Evolutionary conservation across 768 basidiomycete species (phyloP).

Genomic region (Fomitopsis pulvina): DNA sequence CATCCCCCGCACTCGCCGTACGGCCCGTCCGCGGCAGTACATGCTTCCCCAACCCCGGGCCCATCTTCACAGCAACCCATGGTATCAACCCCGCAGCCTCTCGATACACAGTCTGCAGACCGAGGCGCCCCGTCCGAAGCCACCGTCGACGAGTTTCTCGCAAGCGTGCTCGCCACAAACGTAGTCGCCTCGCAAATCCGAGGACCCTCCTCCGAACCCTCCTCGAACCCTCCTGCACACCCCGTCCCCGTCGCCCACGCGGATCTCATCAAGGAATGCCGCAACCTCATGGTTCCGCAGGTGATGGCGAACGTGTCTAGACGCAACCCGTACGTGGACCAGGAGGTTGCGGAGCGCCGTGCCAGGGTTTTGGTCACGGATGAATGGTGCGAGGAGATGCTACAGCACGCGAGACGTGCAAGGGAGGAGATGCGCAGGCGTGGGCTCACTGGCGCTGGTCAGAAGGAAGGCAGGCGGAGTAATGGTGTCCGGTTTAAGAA

Average conservation of each 20-base stretch:
- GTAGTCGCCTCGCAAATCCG: not conserved
- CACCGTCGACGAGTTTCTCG: slow-evolving; percentile 2
- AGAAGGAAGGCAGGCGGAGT: not conserved
- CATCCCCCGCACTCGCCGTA: too few species aligned
- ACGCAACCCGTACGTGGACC: slow-evolving; percentile 8
- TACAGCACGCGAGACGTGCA: slow-evolving; percentile 6
- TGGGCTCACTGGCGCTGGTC: too few species aligned
- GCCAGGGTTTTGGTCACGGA: slow-evolving; percentile 10
- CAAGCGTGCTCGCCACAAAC: not conserved
- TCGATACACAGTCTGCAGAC: not conserved
- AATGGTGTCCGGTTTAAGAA: not conserved
- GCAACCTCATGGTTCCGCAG: slow-evolving; percentile 6
- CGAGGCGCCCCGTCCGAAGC: not conserved
- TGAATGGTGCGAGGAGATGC: slow-evolving; percentile 14
- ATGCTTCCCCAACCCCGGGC: too few species aligned
- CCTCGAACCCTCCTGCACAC: not conserved
- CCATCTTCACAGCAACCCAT: not conserved
- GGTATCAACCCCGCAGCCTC: too few species aligned
- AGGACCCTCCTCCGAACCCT: not conserved
- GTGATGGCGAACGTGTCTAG: slow-evolving; percentile 10
- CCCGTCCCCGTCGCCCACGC: not conserved
- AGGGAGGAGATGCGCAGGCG: slow-evolving; percentile 5
- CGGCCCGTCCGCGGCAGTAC: too few species aligned
- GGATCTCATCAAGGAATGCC: not conserved
- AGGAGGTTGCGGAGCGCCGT: slow-evolving; percentile 2